Conservation (phyloP, 1,284 basidiomycete genomes). For the Ceratobasidium sp. region DNA sequence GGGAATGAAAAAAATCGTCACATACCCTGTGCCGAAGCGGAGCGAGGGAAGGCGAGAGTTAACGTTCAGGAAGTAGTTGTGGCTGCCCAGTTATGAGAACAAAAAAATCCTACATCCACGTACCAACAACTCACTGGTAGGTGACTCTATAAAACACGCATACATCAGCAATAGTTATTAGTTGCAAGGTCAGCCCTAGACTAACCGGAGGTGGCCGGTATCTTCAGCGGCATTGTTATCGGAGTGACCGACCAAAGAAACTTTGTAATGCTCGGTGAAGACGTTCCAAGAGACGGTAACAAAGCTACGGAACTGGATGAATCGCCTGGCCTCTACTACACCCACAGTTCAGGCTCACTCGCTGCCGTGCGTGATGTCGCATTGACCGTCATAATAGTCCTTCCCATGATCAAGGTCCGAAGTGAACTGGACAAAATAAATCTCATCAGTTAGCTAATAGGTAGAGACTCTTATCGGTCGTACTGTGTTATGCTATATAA, state of each 20-base stretch:
- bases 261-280: conserved; percentile 46
- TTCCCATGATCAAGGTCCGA: conserved; percentile 43
- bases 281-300: conserved; percentile 43
- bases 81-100: conserved; percentile 7
- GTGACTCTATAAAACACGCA: conserved; percentile 19
- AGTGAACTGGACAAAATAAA: conserved; percentile 17
- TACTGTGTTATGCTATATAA: conserved; percentile 27
- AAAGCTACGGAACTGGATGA: neutral
- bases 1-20: neutral
- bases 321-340: neutral
- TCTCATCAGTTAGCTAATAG: neutral
- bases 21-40: conserved; percentile 53
- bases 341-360: neutral
- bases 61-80: conserved; percentile 49
- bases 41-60: conserved; percentile 55
- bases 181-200: neutral
- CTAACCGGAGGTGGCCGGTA: conserved; percentile 36
- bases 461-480: neutral
- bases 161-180: neutral
- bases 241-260: conserved; percentile 43
- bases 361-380: conserved; percentile 43
- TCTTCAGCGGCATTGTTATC: conserved; percentile 45
- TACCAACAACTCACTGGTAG: conserved; percentile 37
- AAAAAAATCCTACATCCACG: neutral
- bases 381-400: conserved; percentile 45